These are phyloP conservation scores for Blastocystis sp. DNA, from an alignment of 352 stramenopile species.

Conservation along the genomic window DNA sequence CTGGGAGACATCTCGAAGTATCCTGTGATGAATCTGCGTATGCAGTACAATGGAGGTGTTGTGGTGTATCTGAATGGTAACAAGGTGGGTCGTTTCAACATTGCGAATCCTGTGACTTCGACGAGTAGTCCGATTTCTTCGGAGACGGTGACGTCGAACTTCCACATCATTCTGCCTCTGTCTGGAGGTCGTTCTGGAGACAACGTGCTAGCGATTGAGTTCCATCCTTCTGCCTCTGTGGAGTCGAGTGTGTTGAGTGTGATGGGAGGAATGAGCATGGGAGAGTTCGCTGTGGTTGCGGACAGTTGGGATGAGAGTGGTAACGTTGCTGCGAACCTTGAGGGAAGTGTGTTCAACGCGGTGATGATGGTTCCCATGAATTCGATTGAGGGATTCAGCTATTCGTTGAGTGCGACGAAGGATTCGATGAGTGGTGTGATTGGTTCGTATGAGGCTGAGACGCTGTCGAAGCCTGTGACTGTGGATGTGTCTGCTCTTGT, in stretches of 20 bases:
- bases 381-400: not conserved
- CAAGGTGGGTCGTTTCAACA: not conserved
- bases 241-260: not conserved
- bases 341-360: not conserved
- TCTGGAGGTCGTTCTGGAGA: not conserved
- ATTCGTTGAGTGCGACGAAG: not conserved
- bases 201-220: constrained; percentile 27
- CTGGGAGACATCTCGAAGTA: not conserved
- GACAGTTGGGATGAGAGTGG: not conserved
- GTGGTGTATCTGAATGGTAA: not conserved
- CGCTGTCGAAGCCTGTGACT: not conserved
- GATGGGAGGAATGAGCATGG: not conserved
- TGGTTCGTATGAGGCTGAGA: not conserved
- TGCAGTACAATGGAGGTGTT: not conserved
- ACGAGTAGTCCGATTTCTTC: not conserved
- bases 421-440: not conserved
- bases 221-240: constrained; percentile 17
- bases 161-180: not conserved
- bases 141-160: not conserved
- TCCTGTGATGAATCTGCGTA: not conserved
- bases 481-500: not conserved
- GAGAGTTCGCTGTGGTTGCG: not conserved
- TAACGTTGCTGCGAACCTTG: not conserved
- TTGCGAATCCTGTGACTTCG: not conserved
- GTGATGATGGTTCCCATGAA: not conserved